These are phyloP conservation scores for Solanum tacnaense DNA, from an alignment of 257 asterid species.

Conservation along the genomic window DNA sequence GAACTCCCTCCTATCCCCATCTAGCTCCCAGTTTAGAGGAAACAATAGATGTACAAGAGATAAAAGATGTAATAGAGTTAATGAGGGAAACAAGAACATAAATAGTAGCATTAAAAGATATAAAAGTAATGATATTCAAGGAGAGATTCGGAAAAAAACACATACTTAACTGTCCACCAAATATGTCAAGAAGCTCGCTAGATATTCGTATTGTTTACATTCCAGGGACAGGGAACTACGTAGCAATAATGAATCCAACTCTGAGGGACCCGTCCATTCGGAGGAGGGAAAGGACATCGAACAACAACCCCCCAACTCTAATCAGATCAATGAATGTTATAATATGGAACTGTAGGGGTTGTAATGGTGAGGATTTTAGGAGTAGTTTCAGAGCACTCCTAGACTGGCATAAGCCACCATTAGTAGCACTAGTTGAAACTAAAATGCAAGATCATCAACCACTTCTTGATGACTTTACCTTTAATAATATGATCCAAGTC, in stretches of 20 bases:
- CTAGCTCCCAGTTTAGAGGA: background rate
- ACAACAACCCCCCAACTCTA: background rate
- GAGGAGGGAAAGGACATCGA: too few relatives aligned
- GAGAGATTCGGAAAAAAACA: background rate
- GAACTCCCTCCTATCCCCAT: background rate
- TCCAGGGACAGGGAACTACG: background rate
- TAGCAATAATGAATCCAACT: background rate
- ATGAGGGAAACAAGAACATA: background rate
- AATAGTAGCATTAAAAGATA: too few relatives aligned
- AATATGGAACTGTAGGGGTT: background rate
- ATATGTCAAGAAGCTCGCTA: too few relatives aligned
- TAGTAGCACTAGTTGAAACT: background rate
- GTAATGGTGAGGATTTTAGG: background rate
- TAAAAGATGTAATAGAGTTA: rapidly evolving
- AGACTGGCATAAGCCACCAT: background rate
- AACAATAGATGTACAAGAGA: background rate
- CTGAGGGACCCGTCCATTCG: too few relatives aligned
- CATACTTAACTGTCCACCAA: background rate
- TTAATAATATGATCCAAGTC: background rate
- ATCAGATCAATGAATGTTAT: background rate
- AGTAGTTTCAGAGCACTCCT: background rate
- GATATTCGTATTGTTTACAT: too few relatives aligned
- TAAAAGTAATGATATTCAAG: too few relatives aligned
- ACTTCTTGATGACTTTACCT: too few relatives aligned
- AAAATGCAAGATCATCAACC: too few relatives aligned